These are phyloP conservation scores for Serendipita sp. DNA, from an alignment of 768 basidiomycete genomes.

Conservation along the genomic window DNA sequence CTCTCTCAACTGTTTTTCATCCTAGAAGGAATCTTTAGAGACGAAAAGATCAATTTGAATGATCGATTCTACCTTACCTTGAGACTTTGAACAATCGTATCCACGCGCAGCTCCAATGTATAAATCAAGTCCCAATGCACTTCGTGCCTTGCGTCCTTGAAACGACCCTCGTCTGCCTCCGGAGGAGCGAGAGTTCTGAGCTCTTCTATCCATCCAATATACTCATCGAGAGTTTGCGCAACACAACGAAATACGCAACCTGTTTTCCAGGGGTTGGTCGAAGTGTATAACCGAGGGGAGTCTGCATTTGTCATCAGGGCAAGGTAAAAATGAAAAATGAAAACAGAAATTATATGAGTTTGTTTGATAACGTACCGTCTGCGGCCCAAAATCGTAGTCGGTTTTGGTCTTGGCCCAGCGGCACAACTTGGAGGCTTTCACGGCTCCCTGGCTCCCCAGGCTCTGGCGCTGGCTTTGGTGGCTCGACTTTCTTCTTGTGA, in stretches of 20 bases:
- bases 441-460: constrained; percentile 49
- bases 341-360: too few relatives aligned
- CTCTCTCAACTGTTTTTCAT: too few relatives aligned
- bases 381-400: constrained; percentile 74
- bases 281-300: constrained; percentile 69
- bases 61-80: constrained; percentile 47
- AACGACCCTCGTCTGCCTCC: constrained; percentile 28
- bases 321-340: neutral
- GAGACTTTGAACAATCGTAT: constrained; percentile 51
- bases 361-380: constrained; percentile 56
- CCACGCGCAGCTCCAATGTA: constrained; percentile 46
- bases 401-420: constrained; percentile 60
- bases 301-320: too few relatives aligned
- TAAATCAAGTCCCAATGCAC: constrained; percentile 47
- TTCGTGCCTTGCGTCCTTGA: constrained; percentile 32
- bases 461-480: constrained; percentile 30
- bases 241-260: constrained; percentile 59
- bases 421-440: constrained; percentile 46
- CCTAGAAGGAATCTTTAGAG: too few relatives aligned
- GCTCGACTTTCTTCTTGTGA: constrained; percentile 63
- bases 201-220: constrained; percentile 43
- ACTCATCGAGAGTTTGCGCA: constrained; percentile 60
- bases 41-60: too few relatives aligned
- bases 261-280: constrained; percentile 84
- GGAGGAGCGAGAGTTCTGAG: constrained; percentile 38